Evolutionary conservation across 73 alveolate species (phyloP).

Genomic region (Effrenium voratum): DNA sequence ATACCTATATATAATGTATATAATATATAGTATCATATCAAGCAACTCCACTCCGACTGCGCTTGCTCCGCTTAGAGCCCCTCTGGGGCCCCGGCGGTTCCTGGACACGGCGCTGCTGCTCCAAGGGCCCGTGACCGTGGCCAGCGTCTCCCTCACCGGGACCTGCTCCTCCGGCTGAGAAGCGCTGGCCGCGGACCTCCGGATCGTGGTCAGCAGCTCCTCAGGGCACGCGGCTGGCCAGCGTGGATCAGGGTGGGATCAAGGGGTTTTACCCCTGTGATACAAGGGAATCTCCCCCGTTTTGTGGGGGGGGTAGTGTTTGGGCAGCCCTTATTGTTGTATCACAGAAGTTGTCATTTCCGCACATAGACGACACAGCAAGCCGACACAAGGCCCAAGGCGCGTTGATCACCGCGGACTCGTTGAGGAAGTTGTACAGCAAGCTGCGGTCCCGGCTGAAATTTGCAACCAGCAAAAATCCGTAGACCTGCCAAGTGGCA

Average conservation of each 20-base stretch:
- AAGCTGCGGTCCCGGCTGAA: slow-evolving; percentile 48
- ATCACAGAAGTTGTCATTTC: too few relatives aligned
- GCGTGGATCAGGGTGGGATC: too few relatives aligned
- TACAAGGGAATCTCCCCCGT: too few relatives aligned
- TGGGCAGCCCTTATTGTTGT: too few relatives aligned
- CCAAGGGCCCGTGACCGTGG: slow-evolving; percentile 61
- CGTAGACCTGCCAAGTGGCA: slow-evolving; percentile 61
- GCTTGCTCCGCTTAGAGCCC: neutral
- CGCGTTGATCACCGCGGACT: slow-evolving; percentile 59
- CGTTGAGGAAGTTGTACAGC: slow-evolving; percentile 78
- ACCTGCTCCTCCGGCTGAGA: slow-evolving; percentile 51
- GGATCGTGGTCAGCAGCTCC: slow-evolving; percentile 74
- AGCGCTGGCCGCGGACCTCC: slow-evolving; percentile 45
- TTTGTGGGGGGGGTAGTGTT: too few relatives aligned
- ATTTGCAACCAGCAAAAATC: slow-evolving; percentile 71
- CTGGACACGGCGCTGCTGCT: slow-evolving; percentile 82
- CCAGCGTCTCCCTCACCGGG: slow-evolving; percentile 54
- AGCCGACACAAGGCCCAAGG: too few relatives aligned
- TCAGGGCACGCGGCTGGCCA: too few relatives aligned
- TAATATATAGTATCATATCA: too few relatives aligned
- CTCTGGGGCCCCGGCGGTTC: slow-evolving; percentile 6
- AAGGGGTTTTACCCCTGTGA: too few relatives aligned
- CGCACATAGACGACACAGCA: too few relatives aligned
- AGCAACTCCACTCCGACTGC: too few relatives aligned
- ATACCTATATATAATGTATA: too few relatives aligned